Evolutionary conservation across 345 rosid species (phyloP).

Genomic region (Hypericum androsaemum): DNA sequence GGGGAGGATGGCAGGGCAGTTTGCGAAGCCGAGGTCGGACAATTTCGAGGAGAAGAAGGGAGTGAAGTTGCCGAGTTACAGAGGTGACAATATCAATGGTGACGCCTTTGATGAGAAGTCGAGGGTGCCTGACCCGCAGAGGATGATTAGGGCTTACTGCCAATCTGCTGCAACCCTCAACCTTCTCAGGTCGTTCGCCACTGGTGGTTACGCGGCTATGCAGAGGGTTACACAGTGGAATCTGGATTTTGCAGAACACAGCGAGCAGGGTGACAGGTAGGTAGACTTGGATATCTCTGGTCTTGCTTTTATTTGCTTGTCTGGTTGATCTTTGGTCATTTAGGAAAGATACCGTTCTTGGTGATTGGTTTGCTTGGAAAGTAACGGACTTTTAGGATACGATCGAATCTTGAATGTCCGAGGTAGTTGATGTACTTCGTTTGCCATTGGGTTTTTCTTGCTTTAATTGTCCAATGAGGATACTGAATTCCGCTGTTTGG

Average conservation of each 20-base stretch:
- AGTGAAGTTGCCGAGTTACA: slow-evolving; percentile 23
- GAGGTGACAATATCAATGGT: slow-evolving; percentile 22
- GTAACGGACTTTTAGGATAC: no score
- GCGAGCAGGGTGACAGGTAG: slow-evolving; percentile 26
- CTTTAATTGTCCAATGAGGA: no score
- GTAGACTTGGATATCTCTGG: no score
- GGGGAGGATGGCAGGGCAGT: slow-evolving; percentile 26
- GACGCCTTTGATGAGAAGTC: slow-evolving; percentile 21
- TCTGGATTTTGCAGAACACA: slow-evolving; percentile 21
- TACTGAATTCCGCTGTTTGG: no score
- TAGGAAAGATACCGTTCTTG: no score
- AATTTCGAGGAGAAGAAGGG: slow-evolving; percentile 19
- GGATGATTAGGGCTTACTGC: slow-evolving; percentile 25
- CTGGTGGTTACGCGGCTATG: slow-evolving; percentile 26
- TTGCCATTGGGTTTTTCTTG: no score
- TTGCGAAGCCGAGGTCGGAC: slow-evolving; percentile 24
- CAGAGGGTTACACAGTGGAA: slow-evolving; percentile 27
- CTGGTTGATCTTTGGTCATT: no score
- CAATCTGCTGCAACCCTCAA: slow-evolving; percentile 24
- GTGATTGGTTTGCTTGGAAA: no score
- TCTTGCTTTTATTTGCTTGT: no score
- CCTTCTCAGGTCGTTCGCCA: slow-evolving; percentile 24
- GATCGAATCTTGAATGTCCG: no score
- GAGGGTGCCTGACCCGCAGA: slow-evolving; percentile 19
- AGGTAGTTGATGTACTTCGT: no score